phyloP scores from a whole-genome alignment of 2,329 filamentous ascomycete genomes.

The Colletotrichum truncatum region DNA sequence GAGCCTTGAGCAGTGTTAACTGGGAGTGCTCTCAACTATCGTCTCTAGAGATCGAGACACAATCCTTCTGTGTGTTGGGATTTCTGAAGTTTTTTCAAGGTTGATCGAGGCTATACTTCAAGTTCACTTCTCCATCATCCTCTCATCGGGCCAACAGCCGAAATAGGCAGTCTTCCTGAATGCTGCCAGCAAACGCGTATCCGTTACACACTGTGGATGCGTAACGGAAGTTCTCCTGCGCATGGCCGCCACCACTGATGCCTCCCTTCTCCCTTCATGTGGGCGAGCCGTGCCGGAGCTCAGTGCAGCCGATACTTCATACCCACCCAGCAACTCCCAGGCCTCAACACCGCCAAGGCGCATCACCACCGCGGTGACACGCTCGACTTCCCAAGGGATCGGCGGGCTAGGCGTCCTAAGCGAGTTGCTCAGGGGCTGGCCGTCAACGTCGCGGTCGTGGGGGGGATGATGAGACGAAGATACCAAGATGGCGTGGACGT shows the following conservation, averaged over 20 bases:
- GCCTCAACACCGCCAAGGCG: conserved; percentile 12
- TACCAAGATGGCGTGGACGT: neutral
- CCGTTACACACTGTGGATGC: neutral
- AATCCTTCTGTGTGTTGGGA: too few relatives aligned
- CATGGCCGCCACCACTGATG: neutral
- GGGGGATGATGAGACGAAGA: conserved; percentile 19
- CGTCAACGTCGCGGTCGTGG: neutral
- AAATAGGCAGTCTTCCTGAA: neutral
- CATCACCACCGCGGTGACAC: conserved; percentile 1
- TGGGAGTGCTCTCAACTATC: too few relatives aligned
- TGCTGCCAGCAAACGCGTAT: neutral
- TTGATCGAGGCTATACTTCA: too few relatives aligned
- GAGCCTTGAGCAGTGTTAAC: neutral
- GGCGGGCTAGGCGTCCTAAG: conserved; percentile 1
- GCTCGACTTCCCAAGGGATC: conserved; percentile 1
- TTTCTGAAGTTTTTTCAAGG: neutral
- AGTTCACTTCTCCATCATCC: neutral
- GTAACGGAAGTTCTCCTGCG: conserved; percentile 21
- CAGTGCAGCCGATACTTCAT: conserved; percentile 5
- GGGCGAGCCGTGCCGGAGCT: conserved; percentile 1
- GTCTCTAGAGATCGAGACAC: too few relatives aligned
- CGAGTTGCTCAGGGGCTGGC: neutral
- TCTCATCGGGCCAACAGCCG: neutral
- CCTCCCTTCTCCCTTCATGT: neutral
- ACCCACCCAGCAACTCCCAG: neutral